These are phyloP conservation scores for Aspergillus sp. DNA, from an alignment of 2,329 filamentous ascomycete species.

Conservation along the genomic window DNA sequence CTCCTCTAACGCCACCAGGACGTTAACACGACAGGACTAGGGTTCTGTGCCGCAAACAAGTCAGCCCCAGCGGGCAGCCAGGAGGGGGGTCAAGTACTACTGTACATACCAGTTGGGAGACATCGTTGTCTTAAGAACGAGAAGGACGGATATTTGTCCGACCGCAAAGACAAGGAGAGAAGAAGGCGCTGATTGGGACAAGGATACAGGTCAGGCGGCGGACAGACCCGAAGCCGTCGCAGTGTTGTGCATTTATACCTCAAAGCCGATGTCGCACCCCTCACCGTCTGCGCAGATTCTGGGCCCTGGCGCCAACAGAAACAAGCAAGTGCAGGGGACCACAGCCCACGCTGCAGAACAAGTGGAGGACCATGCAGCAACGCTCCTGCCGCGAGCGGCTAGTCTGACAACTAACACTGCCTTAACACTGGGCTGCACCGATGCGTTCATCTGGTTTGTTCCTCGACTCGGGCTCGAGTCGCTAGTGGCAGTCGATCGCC, in stretches of 20 bases:
- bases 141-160: slow-evolving; percentile 4
- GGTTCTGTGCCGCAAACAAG: slow-evolving; percentile 8
- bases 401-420: background rate
- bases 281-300: background rate
- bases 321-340: background rate
- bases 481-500: background rate
- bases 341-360: slow-evolving; percentile 1
- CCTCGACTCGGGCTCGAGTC: too few species aligned
- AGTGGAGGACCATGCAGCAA: slow-evolving; percentile 7
- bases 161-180: background rate
- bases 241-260: background rate
- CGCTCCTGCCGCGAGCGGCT: slow-evolving; percentile 5
- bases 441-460: too few species aligned
- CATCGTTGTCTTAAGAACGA: background rate
- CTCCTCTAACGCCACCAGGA: slow-evolving; percentile 6
- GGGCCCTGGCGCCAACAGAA: slow-evolving; percentile 9
- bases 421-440: too few species aligned
- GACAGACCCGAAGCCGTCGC: background rate
- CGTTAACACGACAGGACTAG: slow-evolving; percentile 18
- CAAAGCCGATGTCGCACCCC: slow-evolving; percentile 5
- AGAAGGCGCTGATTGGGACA: background rate
- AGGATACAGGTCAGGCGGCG: slow-evolving; percentile 3
- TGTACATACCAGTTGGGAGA: background rate
- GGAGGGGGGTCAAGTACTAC: background rate
- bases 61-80: background rate